Evolutionary conservation across 352 stramenopile genomes (phyloP).

Genomic region (Globisporangium cylindrosporum): DNA sequence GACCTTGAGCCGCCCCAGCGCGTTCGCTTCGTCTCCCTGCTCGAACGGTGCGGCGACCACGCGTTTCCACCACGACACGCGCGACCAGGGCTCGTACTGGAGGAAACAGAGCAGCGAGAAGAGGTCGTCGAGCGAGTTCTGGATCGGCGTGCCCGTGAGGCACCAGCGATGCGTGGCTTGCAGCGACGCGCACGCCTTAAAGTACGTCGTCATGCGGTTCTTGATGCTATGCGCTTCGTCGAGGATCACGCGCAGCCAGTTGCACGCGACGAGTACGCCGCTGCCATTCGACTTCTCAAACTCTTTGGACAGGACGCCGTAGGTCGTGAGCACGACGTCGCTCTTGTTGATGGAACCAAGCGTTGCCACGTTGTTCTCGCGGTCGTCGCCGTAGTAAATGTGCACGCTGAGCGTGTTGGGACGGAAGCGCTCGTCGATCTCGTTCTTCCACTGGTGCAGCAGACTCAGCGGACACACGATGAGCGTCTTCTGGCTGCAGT

Average conservation of each 20-base stretch:
- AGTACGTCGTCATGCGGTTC: conserved; percentile 77
- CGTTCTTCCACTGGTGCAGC: conserved; percentile 87
- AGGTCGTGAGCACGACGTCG: conserved; percentile 84
- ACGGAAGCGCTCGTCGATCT: conserved; percentile 67
- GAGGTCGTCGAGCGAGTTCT: conserved; percentile 88
- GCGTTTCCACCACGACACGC: conserved; percentile 77
- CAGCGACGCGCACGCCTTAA: conserved; percentile 55
- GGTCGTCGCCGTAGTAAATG: conserved; percentile 77
- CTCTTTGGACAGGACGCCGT: conserved; percentile 76
- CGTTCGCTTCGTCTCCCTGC: conserved; percentile 53
- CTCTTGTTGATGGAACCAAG: conserved; percentile 25
- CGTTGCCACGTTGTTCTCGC: conserved; percentile 19
- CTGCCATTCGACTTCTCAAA: conserved; percentile 34
- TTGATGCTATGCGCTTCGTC: conserved; percentile 92
- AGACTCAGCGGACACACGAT: conserved; percentile 87
- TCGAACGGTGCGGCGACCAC: conserved; percentile 81
- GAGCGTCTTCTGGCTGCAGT: conserved; percentile 48
- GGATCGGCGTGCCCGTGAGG: conserved; percentile 88
- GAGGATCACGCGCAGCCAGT: conserved; percentile 88
- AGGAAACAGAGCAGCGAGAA: conserved; percentile 85
- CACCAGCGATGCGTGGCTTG: conserved; percentile 79
- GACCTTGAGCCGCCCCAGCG: conserved; percentile 61
- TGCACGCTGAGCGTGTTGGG: conserved; percentile 46
- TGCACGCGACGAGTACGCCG: conserved; percentile 30
- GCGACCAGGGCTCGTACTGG: conserved; percentile 83